Base-by-base conservation (phyloP, 768 basidiomycete species). In the Pleurotus sapidus region DNA sequence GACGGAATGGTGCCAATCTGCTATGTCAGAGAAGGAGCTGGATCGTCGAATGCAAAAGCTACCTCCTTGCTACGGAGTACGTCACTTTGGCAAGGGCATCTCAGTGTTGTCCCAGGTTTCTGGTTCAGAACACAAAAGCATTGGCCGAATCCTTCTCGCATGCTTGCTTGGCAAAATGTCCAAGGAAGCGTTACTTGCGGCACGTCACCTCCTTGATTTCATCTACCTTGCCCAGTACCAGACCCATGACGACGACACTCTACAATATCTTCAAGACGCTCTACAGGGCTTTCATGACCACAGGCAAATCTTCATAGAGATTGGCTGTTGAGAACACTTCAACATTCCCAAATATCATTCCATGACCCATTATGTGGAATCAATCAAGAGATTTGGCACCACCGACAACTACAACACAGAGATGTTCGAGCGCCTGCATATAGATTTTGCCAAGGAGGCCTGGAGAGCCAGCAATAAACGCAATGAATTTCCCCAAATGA, bases 401-500 rank as follows among this genome's bases (percentile, higher is more conserved):
- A 58, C 59, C n/a, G 62, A 63, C 38, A 61, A 61, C 49, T 63
- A 50, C 60, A 58, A 63, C 49, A 61, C 60, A 14, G 27, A 60
- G 59, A 47, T 24, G 18, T 49, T 57, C n/a, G 61, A 60, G 25
- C 55, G 59, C 5, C 48, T 56, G 7, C 61, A 62, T 18, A 50
- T 57, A 20, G 53, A 58, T 24, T 24, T 75, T 2, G 67, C 71
- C 8, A 78, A 78, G 59, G 57, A 67, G 5, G 49, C 67, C 27
- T 62, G 66, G 59, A 37, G 62, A 56, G 59, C 65, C 34, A 65
- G 59, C 39, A 66, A 72, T 56, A 14, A 49, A 14, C 63, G 68
- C 34, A 65, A 73, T 14, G 65, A 71, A 47, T 63, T 57, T 47
- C 46, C 63, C 12, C 78, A 78, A 55, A 80, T 80, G 79, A 69